Percentiles rank a stretch among this genome's conserved stretches.
phyloP scores from a whole-genome alignment of 2,329 filamentous ascomycete genomes.

The Hymenotorrendiella dingleyae region DNA sequence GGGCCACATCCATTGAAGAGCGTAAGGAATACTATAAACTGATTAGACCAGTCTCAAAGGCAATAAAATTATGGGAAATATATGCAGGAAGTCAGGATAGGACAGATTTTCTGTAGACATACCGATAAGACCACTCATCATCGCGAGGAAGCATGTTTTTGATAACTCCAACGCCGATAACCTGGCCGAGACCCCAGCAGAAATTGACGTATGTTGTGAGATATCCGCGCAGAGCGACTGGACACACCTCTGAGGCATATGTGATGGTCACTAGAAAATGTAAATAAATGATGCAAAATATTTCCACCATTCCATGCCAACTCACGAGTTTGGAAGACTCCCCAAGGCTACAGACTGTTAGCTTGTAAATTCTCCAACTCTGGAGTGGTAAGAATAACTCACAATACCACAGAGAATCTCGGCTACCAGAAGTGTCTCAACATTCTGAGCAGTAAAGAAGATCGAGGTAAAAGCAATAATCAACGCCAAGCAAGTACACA shows the following conservation, averaged over 20 bases:
- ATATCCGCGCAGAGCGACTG: conserved; percentile 49
- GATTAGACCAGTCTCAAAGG: not conserved
- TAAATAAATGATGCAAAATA: not conserved
- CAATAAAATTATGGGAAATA: too few relatives aligned
- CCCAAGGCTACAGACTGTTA: conserved; percentile 33
- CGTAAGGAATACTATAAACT: conserved; percentile 37
- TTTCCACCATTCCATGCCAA: not conserved
- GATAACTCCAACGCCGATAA: conserved; percentile 46
- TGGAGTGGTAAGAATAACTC: conserved; percentile 5
- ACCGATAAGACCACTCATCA: conserved; percentile 44
- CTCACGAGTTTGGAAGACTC: conserved; percentile 42
- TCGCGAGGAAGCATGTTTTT: conserved; percentile 39
- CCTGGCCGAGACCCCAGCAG: conserved; percentile 48
- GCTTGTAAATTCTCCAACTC: not conserved
- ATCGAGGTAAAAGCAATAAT: conserved; percentile 43
- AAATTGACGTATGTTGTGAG: conserved; percentile 51
- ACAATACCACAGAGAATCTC: conserved; percentile 45
- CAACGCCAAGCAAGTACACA: conserved; percentile 40
- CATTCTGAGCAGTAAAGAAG: conserved; percentile 44
- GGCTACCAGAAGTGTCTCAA: conserved; percentile 41
- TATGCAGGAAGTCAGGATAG: too few relatives aligned
- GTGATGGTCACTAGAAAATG: conserved; percentile 26
- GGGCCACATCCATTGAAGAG: conserved; percentile 48
- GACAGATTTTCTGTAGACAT: too few relatives aligned
- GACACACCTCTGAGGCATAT: conserved; percentile 46